These are phyloP conservation scores for Straminergon stramineum DNA, from an alignment of 225 moss, liverwort and hornwort species.

Conservation along the genomic window DNA sequence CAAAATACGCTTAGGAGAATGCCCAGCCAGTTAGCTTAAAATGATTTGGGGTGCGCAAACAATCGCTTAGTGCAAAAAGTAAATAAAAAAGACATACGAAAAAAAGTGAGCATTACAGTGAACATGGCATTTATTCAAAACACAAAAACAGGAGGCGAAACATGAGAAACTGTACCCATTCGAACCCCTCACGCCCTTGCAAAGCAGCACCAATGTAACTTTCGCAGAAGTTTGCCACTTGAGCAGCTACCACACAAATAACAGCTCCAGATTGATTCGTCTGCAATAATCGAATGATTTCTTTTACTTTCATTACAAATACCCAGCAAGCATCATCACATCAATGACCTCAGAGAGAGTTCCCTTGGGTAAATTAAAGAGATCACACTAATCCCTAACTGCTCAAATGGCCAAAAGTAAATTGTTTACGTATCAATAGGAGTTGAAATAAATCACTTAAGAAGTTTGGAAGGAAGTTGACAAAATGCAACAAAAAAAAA, in stretches of 20 bases:
- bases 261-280: conserved; percentile 62
- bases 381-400: neutral
- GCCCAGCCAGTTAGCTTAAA: neutral
- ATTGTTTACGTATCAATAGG: neutral
- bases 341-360: neutral
- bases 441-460: neutral
- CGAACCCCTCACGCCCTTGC: conserved; percentile 76
- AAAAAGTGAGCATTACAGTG: neutral
- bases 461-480: neutral
- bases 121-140: neutral
- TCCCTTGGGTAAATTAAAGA: neutral
- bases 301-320: neutral
- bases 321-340: neutral
- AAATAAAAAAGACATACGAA: neutral
- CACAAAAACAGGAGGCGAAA: neutral
- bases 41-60: neutral
- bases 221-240: conserved; percentile 87
- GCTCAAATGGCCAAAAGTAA: neutral
- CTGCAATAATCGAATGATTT: conserved; percentile 25
- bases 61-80: neutral
- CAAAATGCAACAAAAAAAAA: neutral
- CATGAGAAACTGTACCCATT: conserved; percentile 56
- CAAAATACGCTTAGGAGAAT: neutral
- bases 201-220: conserved; percentile 86
- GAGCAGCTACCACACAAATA: conserved; percentile 72